phyloP scores from a whole-genome alignment of 2,329 filamentous ascomycete genomes.

The Penicillium sp. region DNA sequence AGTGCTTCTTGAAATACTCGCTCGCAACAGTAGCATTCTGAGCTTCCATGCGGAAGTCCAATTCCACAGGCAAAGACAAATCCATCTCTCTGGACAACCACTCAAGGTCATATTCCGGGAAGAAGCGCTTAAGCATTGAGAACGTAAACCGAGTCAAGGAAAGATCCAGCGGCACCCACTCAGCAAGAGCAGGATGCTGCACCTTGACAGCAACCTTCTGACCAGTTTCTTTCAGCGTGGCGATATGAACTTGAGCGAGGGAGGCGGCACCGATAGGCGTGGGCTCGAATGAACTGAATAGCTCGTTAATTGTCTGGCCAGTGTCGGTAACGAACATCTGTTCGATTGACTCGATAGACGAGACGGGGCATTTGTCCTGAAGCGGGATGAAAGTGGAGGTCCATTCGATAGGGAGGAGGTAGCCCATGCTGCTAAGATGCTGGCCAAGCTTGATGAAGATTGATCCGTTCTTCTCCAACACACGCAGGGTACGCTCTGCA shows the following conservation, averaged over 20 bases:
- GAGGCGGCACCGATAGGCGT: constrained; percentile 90
- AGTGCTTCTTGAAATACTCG: constrained; percentile 78
- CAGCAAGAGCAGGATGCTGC: constrained; percentile 86
- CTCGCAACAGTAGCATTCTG: constrained; percentile 80
- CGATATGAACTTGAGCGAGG: constrained; percentile 91
- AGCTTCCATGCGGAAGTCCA: constrained; percentile 87
- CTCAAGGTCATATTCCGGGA: constrained; percentile 96
- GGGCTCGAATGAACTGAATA: constrained; percentile 83
- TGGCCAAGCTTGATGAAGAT: constrained; percentile 99
- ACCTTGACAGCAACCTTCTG: constrained; percentile 95
- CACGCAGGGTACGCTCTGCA: constrained; percentile 81
- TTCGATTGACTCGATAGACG: constrained; percentile 83
- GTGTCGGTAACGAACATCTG: constrained; percentile 87
- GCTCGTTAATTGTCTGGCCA: constrained; percentile 75
- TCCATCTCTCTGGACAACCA: constrained; percentile 97
- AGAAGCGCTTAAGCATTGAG: constrained; percentile 85
- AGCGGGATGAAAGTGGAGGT: constrained; percentile 93
- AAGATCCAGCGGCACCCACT: constrained; percentile 89
- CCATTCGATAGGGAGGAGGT: constrained; percentile 89
- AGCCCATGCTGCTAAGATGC: constrained; percentile 95
- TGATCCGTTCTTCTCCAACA: constrained; percentile 93
- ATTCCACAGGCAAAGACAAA: constrained; percentile 82
- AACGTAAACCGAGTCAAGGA: constrained; percentile 88
- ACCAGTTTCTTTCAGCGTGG: constrained; percentile 78
- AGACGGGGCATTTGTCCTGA: constrained; percentile 94